Base-by-base conservation (phyloP, 805 yeast species). In the Pichia kluyveri region DNA sequence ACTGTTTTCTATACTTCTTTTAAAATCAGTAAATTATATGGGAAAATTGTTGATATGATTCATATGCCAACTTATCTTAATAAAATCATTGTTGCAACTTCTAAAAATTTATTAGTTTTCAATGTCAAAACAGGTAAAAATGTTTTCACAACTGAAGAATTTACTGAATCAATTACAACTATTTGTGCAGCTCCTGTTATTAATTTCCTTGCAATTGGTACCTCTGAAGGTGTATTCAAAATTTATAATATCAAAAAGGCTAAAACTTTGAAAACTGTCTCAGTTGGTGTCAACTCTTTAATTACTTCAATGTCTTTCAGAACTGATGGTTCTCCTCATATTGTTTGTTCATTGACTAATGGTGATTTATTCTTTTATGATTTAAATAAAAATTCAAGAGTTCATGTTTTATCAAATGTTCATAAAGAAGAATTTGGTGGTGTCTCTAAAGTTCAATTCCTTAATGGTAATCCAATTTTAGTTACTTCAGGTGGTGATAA, bases 11-110 rank as follows among this genome's bases (percentile, higher is more conserved):
- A 89, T 65, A 80, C 95, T 5, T 70, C 80, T 15, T 65, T 90
- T 44, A 66, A 69, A 40, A 60, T 80, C 44, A 77, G 82, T 28
- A 65, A 73, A n/a, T 65, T 82, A 15, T 82, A 84, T 54, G 96
- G 96, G 23, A 74, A 72, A 8, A 74, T 93, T 17, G 82, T 83
- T 11, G 82, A 80, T 40, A 54, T 85, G 18, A 59, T 79, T 11
- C 99, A 93, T 63, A 83, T 91, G 44, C 90, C 97, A 31, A 91
- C 99, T 0, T 90, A 91, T 61, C 66, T 95, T 59, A 93, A 93
- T 70, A 93, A 93, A 61, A 69, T 95, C 28, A 82, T 85, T 1
- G 80, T 91, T 31, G 86, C 90, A n/a, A 86, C 97, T 1, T 71
- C 82, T 5, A 64, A 76, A 2, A 73, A 76, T 42, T 49, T 90